phyloP scores from a whole-genome alignment of 371 early-diverging fungal genomes.

The Zychaea mexicana region DNA sequence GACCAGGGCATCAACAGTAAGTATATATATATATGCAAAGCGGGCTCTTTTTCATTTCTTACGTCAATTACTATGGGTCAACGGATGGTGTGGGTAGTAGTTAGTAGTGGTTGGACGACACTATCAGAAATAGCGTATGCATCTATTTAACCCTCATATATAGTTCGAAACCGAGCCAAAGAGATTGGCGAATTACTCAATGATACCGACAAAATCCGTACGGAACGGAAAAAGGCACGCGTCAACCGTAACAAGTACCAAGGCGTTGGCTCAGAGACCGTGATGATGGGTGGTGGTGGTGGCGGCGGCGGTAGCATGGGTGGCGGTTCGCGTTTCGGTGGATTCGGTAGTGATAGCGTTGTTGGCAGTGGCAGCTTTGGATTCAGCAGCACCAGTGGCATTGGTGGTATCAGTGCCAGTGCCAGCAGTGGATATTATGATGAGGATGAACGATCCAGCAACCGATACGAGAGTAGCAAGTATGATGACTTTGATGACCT shows the following conservation, averaged over 20 bases:
- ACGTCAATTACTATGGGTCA: neutral
- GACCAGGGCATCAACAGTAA: slow-evolving; percentile 96
- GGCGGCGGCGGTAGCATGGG: slow-evolving; percentile 21
- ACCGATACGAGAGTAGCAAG: slow-evolving; percentile 19
- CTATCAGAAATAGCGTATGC: no score
- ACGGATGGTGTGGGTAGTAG: neutral
- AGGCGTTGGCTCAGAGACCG: slow-evolving; percentile 67
- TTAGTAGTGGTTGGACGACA: no score
- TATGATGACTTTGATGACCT: slow-evolving; percentile 24
- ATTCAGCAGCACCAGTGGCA: slow-evolving; percentile 23
- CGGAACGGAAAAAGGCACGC: slow-evolving; percentile 88
- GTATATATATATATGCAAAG: no score
- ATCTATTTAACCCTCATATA: no score
- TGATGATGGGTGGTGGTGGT: slow-evolving; percentile 20
- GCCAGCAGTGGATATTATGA: slow-evolving; percentile 32
- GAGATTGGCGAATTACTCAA: slow-evolving; percentile 84
- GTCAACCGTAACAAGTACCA: slow-evolving; percentile 87
- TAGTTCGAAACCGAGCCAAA: slow-evolving; percentile 89
- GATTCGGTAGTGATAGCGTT: slow-evolving; percentile 51
- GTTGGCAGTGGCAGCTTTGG: slow-evolving; percentile 27
- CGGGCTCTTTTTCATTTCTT: neutral
- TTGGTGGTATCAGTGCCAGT: slow-evolving; percentile 24
- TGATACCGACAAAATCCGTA: slow-evolving; percentile 73
- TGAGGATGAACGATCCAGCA: slow-evolving; percentile 28
- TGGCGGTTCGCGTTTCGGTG: slow-evolving; percentile 26